Conservation (phyloP, 2,329 filamentous ascomycete genomes). For the Fusarium incarnatum region DNA sequence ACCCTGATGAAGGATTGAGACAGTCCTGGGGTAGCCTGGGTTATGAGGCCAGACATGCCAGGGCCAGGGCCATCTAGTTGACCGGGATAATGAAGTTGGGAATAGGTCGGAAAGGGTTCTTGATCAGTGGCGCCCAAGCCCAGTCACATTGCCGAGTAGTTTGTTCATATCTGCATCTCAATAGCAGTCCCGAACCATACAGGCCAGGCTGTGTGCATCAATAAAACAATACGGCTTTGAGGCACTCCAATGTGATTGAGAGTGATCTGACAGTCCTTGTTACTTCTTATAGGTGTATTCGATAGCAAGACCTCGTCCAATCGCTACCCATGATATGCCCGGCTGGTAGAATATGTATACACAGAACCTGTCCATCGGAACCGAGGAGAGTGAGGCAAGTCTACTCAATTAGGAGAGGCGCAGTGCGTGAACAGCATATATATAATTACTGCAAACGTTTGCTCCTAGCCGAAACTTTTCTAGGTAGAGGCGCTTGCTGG, state of each 20-base stretch:
- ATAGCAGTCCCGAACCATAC: conserved; percentile 9
- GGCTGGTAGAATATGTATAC: conserved; percentile 11
- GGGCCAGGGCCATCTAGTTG: conserved; percentile 6
- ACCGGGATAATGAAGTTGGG: conserved; percentile 32
- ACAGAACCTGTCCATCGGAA: conserved; percentile 20
- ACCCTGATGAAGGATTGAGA: conserved; percentile 22
- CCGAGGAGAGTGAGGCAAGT: conserved; percentile 29
- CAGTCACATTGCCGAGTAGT: conserved; percentile 31
- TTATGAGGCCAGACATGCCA: conserved; percentile 35
- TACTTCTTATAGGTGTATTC: conserved; percentile 2
- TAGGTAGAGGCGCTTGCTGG: conserved; percentile 40
- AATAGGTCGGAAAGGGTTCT: conserved; percentile 9
- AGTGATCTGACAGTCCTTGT: conserved; percentile 1
- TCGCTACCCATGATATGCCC: conserved; percentile 16
- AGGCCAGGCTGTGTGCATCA: conserved; percentile 6
- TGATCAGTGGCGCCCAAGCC: conserved; percentile 29
- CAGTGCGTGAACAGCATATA: conserved; percentile 24
- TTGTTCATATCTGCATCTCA: conserved; percentile 37
- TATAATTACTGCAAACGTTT: conserved; percentile 17
- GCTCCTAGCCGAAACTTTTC: conserved; percentile 38
- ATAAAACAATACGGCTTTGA: conserved; percentile 1
- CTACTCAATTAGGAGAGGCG: conserved; percentile 20
- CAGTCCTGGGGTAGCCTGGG: conserved; percentile 19
- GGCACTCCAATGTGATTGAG: background rate
- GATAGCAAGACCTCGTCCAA: conserved; percentile 8